Conservation (phyloP, 352 stramenopile species). For the Phytopythium kandeliae region DNA sequence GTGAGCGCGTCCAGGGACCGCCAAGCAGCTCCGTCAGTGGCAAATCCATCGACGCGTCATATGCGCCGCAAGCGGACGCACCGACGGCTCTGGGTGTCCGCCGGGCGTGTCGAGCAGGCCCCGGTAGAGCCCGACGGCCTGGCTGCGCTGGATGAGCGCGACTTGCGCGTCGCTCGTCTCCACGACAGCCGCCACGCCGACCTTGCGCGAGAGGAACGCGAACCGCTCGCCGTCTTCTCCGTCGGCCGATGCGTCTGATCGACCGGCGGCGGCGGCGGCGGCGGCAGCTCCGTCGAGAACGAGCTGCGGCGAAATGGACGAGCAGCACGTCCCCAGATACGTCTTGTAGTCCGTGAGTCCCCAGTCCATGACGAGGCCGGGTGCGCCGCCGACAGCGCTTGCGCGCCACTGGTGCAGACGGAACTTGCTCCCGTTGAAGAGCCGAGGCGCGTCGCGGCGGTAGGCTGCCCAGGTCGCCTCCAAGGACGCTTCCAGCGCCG, state of each 20-base stretch:
- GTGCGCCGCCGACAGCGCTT: background rate
- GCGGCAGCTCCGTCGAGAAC: background rate
- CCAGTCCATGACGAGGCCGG: constrained; percentile 23
- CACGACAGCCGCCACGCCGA: constrained; percentile 66
- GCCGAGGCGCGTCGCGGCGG: constrained; percentile 17
- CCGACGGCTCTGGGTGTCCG: constrained; percentile 66
- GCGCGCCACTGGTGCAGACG: constrained; percentile 22
- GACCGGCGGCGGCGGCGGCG: constrained; percentile 18
- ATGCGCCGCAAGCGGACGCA: no score
- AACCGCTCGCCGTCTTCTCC: constrained; percentile 19
- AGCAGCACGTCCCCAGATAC: constrained; percentile 73
- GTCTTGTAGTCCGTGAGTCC: constrained; percentile 71
- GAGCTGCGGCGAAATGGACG: constrained; percentile 26
- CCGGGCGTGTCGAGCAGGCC: constrained; percentile 71
- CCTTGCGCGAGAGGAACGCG: constrained; percentile 70
- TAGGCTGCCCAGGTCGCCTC: constrained; percentile 36
- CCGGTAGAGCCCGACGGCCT: constrained; percentile 63
- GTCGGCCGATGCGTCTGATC: no score
- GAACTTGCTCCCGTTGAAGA: constrained; percentile 84
- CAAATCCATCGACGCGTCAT: no score
- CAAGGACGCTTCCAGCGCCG: constrained; percentile 26
- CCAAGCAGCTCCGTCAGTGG: no score
- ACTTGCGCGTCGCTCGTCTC: constrained; percentile 58
- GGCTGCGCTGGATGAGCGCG: constrained; percentile 63
- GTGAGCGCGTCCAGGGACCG: no score